A percentile compares a stretch with the other conserved stretches of the same genome.
These are phyloP conservation scores for Diphasiastrum complanatum DNA, from an alignment of 83 land plant genomes.

Conservation along the genomic window DNA sequence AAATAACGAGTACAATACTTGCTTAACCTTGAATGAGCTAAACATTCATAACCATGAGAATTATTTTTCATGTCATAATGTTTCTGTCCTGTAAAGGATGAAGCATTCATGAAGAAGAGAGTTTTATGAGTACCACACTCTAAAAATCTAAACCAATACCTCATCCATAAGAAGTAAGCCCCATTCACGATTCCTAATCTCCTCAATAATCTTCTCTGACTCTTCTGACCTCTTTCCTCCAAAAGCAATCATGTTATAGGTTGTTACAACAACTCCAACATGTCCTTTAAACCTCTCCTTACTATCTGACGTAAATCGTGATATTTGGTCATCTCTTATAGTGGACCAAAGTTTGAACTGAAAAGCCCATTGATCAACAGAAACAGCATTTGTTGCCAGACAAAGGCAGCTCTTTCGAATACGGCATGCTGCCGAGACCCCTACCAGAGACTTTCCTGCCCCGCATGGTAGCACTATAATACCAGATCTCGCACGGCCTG, in stretches of 20 bases:
- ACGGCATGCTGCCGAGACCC: constrained; percentile 91
- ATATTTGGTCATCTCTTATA: constrained; percentile 82
- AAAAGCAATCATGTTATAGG: constrained; percentile 98
- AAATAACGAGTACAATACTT: no score
- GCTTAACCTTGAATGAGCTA: no score
- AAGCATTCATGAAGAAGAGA: no score
- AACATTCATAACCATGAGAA: no score
- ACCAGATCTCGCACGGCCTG: constrained; percentile 98
- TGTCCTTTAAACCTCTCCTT: constrained; percentile 86
- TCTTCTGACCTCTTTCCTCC: constrained; percentile 96
- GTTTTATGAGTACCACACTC: no score
- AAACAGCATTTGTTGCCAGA: constrained; percentile 96
- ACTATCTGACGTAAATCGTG: constrained; percentile 95
- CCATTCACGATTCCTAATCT: constrained; percentile 94
- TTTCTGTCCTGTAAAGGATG: no score
- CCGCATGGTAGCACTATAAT: constrained; percentile 99
- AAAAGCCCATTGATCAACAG: constrained; percentile 98
- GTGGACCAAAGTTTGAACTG: constrained; percentile 98
- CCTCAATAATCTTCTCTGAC: constrained; percentile 95
- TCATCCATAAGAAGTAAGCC: constrained; percentile 99
- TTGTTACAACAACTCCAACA: constrained; percentile 95
- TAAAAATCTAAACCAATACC: constrained; percentile 52
- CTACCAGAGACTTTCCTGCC: constrained; percentile 94
- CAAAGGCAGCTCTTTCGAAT: constrained; percentile 87
- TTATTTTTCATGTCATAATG: no score